A percentile compares a stretch with the other conserved stretches of the same genome.
These are phyloP conservation scores for Leccinellum rugosiceps DNA, from an alignment of 768 basidiomycete species.

Conservation along the genomic window DNA sequence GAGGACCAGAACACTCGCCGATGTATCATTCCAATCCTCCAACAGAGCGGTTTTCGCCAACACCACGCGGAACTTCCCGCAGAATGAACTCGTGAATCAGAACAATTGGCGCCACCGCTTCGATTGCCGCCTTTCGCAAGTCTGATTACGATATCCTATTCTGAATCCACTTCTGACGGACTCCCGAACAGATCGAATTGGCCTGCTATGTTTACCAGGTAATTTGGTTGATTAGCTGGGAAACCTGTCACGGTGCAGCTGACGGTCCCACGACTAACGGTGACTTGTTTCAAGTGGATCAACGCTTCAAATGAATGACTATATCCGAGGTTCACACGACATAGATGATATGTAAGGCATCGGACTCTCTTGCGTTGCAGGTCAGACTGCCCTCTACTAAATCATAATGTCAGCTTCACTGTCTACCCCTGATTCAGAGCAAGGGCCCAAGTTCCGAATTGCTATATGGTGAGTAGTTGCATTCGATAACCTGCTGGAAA, in stretches of 20 bases:
- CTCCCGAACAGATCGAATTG: background rate
- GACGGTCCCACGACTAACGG: background rate
- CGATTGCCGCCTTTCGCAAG: background rate
- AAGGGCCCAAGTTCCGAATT: constrained; percentile 2
- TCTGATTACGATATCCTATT: background rate
- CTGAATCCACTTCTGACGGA: background rate
- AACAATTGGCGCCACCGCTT: background rate
- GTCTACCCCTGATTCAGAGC: background rate
- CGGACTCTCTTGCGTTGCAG: background rate
- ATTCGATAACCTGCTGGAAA: background rate
- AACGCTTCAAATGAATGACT: background rate
- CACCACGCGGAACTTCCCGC: background rate
- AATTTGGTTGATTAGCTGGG: background rate
- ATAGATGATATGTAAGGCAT: background rate
- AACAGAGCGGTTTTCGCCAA: too few species aligned
- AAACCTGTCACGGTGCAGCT: background rate
- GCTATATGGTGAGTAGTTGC: constrained; percentile 11
- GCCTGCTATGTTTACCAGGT: background rate
- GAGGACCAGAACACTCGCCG: too few species aligned
- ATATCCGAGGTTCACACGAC: background rate
- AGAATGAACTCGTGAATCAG: too few species aligned
- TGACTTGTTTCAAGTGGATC: background rate
- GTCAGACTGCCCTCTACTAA: background rate
- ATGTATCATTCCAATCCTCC: too few species aligned
- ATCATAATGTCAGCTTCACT: background rate